A percentile compares a stretch with the other conserved stretches of the same genome.
Conservation (phyloP, 2,329 filamentous ascomycete species). For the Trichoderma harzianum region DNA sequence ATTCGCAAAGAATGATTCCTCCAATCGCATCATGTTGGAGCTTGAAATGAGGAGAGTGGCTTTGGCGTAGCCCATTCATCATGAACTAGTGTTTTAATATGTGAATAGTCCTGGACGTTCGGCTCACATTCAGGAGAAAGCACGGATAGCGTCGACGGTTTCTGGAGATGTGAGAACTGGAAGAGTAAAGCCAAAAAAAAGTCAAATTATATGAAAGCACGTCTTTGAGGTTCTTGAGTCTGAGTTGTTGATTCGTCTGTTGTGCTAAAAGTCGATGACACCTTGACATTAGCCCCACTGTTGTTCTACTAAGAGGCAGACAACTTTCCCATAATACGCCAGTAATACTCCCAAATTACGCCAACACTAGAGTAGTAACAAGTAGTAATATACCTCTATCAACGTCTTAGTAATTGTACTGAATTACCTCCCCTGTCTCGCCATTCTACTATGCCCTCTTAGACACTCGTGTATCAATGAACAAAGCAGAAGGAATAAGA, state of each 20-base stretch:
- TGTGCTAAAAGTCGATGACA: neutral
- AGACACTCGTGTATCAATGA: neutral
- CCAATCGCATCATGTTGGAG: neutral
- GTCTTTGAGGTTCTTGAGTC: neutral
- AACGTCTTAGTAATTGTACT: neutral
- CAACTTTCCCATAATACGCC: neutral
- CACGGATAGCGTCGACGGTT: neutral
- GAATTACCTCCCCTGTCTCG: neutral
- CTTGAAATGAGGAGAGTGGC: neutral
- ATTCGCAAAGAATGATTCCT: slow-evolving; percentile 8
- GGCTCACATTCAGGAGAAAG: neutral
- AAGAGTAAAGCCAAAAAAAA: neutral
- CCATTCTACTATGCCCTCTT: neutral
- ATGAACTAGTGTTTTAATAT: neutral
- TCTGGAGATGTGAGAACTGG: neutral
- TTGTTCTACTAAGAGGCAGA: neutral
- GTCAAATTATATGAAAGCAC: neutral
- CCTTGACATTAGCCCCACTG: neutral
- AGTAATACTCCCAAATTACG: neutral
- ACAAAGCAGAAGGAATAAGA: neutral
- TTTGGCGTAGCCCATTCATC: neutral
- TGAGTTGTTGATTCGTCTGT: neutral
- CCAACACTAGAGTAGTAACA: neutral
- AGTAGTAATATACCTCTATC: neutral
- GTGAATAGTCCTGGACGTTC: neutral